Conservation (phyloP, 139 green algal species). For the Asterochloris erici region DNA sequence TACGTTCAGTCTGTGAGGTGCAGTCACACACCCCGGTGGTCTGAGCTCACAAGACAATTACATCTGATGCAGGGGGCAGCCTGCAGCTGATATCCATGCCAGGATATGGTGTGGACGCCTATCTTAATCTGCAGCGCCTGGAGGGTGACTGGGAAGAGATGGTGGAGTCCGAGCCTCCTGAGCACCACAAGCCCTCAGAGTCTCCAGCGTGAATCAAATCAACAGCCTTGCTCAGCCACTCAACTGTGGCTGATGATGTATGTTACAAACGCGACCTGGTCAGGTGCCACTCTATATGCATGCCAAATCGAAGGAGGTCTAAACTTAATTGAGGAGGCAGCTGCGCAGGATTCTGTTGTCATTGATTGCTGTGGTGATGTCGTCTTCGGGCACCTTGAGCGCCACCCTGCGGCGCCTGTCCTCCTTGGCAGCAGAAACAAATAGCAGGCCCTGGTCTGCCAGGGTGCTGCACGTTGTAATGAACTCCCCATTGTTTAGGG, state of each 20-base stretch:
- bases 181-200: no score
- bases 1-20: constrained; percentile 7
- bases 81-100: constrained; percentile 63
- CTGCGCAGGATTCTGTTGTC: constrained; percentile 11
- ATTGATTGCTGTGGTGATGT: not conserved
- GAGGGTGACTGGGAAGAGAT: constrained; percentile 39
- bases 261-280: no score
- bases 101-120: constrained; percentile 79
- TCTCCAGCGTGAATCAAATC: no score
- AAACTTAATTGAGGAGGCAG: not conserved
- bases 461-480: constrained; percentile 7
- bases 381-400: not conserved
- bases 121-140: constrained; percentile 60
- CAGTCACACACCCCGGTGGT: not conserved
- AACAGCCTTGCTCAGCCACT: no score
- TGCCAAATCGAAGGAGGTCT: no score
- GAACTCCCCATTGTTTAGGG: constrained; percentile 6
- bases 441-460: not conserved
- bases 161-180: no score
- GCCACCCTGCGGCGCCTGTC: constrained; percentile 6
- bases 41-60: not conserved
- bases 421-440: constrained; percentile 6
- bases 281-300: no score
- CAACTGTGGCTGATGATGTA: no score
- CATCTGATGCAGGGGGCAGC: constrained; percentile 49